A percentile compares a stretch with the other conserved stretches of the same genome.
Evolutionary conservation across 1,284 basidiomycete species (phyloP).

Genomic region (Ustilago bromivora): DNA sequence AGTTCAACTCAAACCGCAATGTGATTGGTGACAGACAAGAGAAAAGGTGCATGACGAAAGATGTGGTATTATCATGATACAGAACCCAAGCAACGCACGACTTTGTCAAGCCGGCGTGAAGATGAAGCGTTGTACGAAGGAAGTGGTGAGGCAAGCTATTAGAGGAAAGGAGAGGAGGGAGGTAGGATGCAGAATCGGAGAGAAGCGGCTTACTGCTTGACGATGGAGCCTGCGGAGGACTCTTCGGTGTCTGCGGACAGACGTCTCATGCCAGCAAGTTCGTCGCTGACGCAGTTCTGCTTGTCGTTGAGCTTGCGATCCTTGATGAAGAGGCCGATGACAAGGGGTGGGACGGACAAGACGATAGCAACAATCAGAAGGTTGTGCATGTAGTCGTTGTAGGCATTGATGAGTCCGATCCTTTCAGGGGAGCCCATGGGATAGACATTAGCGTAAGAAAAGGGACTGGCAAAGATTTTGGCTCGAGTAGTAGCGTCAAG

Average conservation of each 20-base stretch:
- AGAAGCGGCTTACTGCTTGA: slow-evolving; percentile 23
- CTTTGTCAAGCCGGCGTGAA: background rate
- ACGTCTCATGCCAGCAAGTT: slow-evolving; percentile 58
- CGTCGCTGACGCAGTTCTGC: slow-evolving; percentile 67
- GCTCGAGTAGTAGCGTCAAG: slow-evolving; percentile 32
- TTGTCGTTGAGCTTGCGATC: slow-evolving; percentile 60
- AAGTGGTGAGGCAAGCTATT: background rate
- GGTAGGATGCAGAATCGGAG: background rate
- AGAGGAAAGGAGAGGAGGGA: background rate
- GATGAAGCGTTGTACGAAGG: background rate
- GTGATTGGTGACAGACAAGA: background rate
- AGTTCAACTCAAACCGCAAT: background rate
- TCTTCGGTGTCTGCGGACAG: slow-evolving; percentile 29
- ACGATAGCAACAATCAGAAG: slow-evolving; percentile 60
- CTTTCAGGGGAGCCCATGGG: slow-evolving; percentile 54
- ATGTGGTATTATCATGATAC: slow-evolving; percentile 5
- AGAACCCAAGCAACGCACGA: background rate
- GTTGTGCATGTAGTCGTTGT: slow-evolving; percentile 60
- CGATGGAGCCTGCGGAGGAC: slow-evolving; percentile 22
- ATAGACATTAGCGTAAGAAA: slow-evolving; percentile 18
- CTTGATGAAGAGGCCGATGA: slow-evolving; percentile 53
- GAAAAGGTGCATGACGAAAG: slow-evolving; percentile 2
- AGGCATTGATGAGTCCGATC: slow-evolving; percentile 57
- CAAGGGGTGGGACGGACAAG: slow-evolving; percentile 57
- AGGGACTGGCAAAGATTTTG: slow-evolving; percentile 35